Conservation (phyloP, 352 stramenopile species). For the Globisporangium lucens region DNA sequence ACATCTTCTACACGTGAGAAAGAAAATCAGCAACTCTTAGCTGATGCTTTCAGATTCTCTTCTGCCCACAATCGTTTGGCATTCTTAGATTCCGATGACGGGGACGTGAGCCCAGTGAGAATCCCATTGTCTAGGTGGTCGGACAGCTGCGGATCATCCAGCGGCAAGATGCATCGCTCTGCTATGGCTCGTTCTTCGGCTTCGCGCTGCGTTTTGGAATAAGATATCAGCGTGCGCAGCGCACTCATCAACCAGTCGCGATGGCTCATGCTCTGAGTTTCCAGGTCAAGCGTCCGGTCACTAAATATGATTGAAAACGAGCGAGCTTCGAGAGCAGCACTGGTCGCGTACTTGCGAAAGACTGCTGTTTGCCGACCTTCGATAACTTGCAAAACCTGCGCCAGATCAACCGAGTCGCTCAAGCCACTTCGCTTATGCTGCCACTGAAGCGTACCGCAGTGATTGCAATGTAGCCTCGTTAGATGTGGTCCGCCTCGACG, state of each 20-base stretch:
- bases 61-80: background rate
- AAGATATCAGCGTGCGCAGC: constrained; percentile 68
- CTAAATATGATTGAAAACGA: constrained; percentile 79
- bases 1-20: background rate
- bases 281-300: constrained; percentile 74
- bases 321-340: constrained; percentile 33
- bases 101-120: background rate
- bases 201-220: constrained; percentile 64
- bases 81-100: background rate
- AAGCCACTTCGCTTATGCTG: constrained; percentile 80
- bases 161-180: constrained; percentile 41
- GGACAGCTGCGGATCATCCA: constrained; percentile 26
- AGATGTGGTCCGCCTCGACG: constrained; percentile 63
- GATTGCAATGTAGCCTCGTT: constrained; percentile 79
- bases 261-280: constrained; percentile 71
- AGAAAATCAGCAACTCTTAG: too few relatives aligned
- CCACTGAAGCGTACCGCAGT: constrained; percentile 79
- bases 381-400: constrained; percentile 62
- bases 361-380: constrained; percentile 69
- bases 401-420: constrained; percentile 69
- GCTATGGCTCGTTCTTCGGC: constrained; percentile 78
- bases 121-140: background rate
- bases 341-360: constrained; percentile 73
- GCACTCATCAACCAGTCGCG: constrained; percentile 83
- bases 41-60: background rate